These are phyloP conservation scores for Alternaria arborescens DNA, from an alignment of 2,329 filamentous ascomycete species.

Conservation along the genomic window DNA sequence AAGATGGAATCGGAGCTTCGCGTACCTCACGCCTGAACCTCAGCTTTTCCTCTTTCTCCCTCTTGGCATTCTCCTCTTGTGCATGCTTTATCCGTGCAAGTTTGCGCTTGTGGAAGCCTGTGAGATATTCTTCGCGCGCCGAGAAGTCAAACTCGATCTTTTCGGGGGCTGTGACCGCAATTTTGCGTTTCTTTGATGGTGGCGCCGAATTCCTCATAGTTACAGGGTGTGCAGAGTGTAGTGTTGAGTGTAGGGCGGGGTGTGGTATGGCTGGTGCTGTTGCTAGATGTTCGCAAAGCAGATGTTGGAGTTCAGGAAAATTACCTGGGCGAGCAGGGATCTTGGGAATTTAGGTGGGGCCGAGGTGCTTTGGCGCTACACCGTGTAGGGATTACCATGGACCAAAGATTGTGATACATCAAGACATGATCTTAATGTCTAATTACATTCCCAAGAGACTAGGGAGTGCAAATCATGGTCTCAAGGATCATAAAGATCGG, in stretches of 20 bases:
- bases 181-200: slow-evolving; percentile 46
- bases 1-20: background rate
- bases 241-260: background rate
- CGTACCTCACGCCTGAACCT: slow-evolving; percentile 77
- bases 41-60: slow-evolving; percentile 79
- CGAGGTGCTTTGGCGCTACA: slow-evolving; percentile 11
- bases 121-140: slow-evolving; percentile 86
- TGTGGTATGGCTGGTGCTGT: slow-evolving; percentile 7
- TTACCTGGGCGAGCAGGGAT: slow-evolving; percentile 33
- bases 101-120: slow-evolving; percentile 97
- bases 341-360: slow-evolving; percentile 15
- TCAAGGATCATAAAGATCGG: background rate
- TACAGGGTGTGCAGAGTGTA: background rate
- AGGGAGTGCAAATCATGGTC: background rate
- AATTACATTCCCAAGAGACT: background rate
- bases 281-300: slow-evolving; percentile 5
- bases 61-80: slow-evolving; percentile 80
- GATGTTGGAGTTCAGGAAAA: slow-evolving; percentile 27
- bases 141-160: slow-evolving; percentile 85
- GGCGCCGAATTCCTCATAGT: slow-evolving; percentile 29
- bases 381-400: background rate
- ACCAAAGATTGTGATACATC: background rate
- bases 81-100: slow-evolving; percentile 83
- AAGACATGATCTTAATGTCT: background rate
- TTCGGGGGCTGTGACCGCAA: slow-evolving; percentile 64